phyloP scores from a whole-genome alignment of 352 stramenopile genomes.

The Phytophthora idaei region DNA sequence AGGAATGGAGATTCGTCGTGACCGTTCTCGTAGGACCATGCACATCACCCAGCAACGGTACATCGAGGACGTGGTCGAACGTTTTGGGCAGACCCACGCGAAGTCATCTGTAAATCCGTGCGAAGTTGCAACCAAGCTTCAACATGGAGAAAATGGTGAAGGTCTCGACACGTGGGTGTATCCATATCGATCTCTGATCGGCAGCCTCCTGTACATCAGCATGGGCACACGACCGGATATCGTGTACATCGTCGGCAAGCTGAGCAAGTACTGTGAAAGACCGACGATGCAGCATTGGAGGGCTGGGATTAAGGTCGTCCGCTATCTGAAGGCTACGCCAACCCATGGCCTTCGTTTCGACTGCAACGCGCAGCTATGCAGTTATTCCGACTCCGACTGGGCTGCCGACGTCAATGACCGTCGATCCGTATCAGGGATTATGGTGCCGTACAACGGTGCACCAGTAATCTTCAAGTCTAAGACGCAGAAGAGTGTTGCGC shows the following conservation, averaged over 20 bases:
- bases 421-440: slow-evolving; percentile 19
- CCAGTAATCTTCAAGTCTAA: slow-evolving; percentile 35
- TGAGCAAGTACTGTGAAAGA: background rate
- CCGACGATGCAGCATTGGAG: slow-evolving; percentile 21
- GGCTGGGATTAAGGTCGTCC: slow-evolving; percentile 30
- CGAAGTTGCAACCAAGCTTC: slow-evolving; percentile 1
- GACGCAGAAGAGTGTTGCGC: slow-evolving; percentile 5
- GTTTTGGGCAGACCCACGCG: background rate
- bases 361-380: background rate
- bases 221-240: slow-evolving; percentile 22
- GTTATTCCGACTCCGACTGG: slow-evolving; percentile 27
- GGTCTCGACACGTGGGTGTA: background rate
- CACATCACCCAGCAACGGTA: slow-evolving; percentile 1
- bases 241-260: slow-evolving; percentile 14
- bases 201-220: background rate
- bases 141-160: background rate
- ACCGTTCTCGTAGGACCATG: background rate
- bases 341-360: background rate
- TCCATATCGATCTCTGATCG: background rate
- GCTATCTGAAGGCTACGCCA: slow-evolving; percentile 28
- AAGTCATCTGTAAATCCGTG: background rate
- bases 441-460: slow-evolving; percentile 18
- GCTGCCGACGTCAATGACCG: slow-evolving; percentile 11
- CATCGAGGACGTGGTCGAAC: background rate
- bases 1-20: slow-evolving; percentile 9